phyloP scores from a whole-genome alignment of 2,329 filamentous ascomycete species.

The Cladosporium velox region DNA sequence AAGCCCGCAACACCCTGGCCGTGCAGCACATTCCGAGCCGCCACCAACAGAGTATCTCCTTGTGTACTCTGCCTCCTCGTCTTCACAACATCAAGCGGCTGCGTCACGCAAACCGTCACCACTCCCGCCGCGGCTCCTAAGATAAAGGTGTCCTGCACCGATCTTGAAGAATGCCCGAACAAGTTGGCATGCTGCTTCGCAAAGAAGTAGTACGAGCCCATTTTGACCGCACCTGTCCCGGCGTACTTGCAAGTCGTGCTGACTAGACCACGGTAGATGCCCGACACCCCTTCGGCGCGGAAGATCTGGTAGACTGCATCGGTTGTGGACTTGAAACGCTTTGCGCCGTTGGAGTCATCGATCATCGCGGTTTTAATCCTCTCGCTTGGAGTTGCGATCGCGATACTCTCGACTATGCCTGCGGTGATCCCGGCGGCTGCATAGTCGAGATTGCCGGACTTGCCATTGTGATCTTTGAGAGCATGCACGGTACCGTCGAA shows the following conservation, averaged over 20 bases:
- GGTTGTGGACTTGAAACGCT: slow-evolving; percentile 21
- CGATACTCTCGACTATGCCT: slow-evolving; percentile 32
- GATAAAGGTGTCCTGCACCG: slow-evolving; percentile 30
- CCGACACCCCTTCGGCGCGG: slow-evolving; percentile 44
- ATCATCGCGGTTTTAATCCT: slow-evolving; percentile 33
- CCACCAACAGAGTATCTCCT: slow-evolving; percentile 7
- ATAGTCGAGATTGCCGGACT: slow-evolving; percentile 30
- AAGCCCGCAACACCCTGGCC: slow-evolving; percentile 8
- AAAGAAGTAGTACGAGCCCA: slow-evolving; percentile 46
- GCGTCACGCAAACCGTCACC: slow-evolving; percentile 45
- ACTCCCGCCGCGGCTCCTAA: slow-evolving; percentile 35
- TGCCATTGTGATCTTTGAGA: slow-evolving; percentile 30
- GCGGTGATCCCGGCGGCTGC: slow-evolving; percentile 34
- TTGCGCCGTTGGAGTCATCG: slow-evolving; percentile 30
- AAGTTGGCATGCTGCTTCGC: slow-evolving; percentile 14
- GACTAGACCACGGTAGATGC: slow-evolving; percentile 49
- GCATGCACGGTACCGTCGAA: slow-evolving; percentile 33
- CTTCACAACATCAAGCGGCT: slow-evolving; percentile 49
- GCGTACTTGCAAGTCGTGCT: slow-evolving; percentile 54
- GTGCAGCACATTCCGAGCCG: slow-evolving; percentile 8
- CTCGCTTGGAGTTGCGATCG: slow-evolving; percentile 36
- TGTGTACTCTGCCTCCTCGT: slow-evolving; percentile 39
- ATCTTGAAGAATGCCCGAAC: slow-evolving; percentile 1
- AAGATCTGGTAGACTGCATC: slow-evolving; percentile 32
- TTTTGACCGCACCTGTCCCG: slow-evolving; percentile 50